A percentile compares a stretch with the other conserved stretches of the same genome.
These are phyloP conservation scores for Prunus yedoensis DNA, from an alignment of 331 rosid genomes.

Conservation along the genomic window DNA sequence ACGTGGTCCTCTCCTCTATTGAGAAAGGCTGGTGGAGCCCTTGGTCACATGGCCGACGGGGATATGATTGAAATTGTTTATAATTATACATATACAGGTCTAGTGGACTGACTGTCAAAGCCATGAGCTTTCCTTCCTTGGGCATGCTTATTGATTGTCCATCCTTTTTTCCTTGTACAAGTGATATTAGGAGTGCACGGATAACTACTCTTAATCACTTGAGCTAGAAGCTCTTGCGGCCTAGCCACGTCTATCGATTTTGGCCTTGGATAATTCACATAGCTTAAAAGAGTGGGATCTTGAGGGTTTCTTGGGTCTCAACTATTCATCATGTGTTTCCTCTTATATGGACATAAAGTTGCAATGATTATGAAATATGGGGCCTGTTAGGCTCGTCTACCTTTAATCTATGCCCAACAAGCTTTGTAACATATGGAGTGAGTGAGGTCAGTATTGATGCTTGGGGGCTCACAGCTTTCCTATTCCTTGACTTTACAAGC, in stretches of 20 bases:
- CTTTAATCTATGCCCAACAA: slow-evolving; percentile 16
- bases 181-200: rapidly evolving
- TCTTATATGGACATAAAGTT: slow-evolving; percentile 2
- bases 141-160: not conserved
- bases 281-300: too few species aligned
- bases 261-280: too few species aligned
- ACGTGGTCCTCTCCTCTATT: slow-evolving; percentile 17
- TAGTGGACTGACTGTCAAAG: not conserved
- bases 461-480: slow-evolving; percentile 14
- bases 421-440: not conserved
- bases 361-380: slow-evolving; percentile 22
- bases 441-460: slow-evolving; percentile 1
- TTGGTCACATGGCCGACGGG: slow-evolving; percentile 40
- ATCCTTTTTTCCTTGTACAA: too few species aligned
- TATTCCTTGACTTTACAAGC: slow-evolving; percentile 23
- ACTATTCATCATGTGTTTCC: slow-evolving; percentile 1
- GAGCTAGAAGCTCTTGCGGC: rapidly evolving
- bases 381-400: slow-evolving; percentile 20
- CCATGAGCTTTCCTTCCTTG: not conserved
- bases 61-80: slow-evolving; percentile 15
- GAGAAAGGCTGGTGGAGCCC: slow-evolving; percentile 46
- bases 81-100: too few species aligned
- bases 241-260: too few species aligned
- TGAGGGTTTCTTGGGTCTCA: not conserved
- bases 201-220: too few species aligned